These are phyloP conservation scores for Boechera divaricarpa DNA, from an alignment of 345 rosid genomes.

Conservation along the genomic window DNA sequence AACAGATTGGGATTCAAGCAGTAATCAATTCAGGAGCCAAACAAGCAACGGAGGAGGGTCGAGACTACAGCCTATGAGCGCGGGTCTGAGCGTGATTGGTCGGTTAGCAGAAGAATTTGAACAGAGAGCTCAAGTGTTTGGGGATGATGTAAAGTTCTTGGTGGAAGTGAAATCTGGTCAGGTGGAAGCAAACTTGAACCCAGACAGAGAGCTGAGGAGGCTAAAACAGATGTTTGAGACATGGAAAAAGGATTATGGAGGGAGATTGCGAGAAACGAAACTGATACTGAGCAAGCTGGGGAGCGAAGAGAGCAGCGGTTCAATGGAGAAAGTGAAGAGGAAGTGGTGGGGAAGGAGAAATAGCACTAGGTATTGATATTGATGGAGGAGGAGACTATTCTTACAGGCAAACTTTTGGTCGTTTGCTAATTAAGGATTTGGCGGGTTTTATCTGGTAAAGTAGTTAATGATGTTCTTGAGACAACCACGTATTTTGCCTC, in stretches of 20 bases:
- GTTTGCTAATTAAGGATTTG: conserved; percentile 43
- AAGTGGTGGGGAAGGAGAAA: conserved; percentile 99
- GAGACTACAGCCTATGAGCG: conserved; percentile 69
- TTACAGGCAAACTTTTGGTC: conserved; percentile 41
- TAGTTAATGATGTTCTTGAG: conserved; percentile 25
- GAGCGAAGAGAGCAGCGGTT: conserved; percentile 73
- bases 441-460: conserved; percentile 19
- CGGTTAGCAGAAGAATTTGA: conserved; percentile 93
- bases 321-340: conserved; percentile 71
- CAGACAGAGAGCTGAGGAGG: conserved; percentile 84
- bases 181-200: conserved; percentile 91
- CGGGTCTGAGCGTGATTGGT: conserved; percentile 86
- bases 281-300: conserved; percentile 86
- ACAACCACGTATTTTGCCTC: conserved; percentile 17
- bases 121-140: conserved; percentile 95
- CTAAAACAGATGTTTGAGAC: conserved; percentile 95
- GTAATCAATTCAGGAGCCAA: conserved; percentile 57
- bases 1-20: conserved; percentile 77
- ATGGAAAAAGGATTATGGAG: conserved; percentile 95
- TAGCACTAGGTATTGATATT: conserved; percentile 68
- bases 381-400: conserved; percentile 21
- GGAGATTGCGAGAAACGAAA: conserved; percentile 84
- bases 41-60: conserved; percentile 69
- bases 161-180: conserved; percentile 98
- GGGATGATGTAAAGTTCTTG: conserved; percentile 94